Base-by-base conservation (phyloP, 345 rosid genomes). In the Gossypium raimondii region DNA sequence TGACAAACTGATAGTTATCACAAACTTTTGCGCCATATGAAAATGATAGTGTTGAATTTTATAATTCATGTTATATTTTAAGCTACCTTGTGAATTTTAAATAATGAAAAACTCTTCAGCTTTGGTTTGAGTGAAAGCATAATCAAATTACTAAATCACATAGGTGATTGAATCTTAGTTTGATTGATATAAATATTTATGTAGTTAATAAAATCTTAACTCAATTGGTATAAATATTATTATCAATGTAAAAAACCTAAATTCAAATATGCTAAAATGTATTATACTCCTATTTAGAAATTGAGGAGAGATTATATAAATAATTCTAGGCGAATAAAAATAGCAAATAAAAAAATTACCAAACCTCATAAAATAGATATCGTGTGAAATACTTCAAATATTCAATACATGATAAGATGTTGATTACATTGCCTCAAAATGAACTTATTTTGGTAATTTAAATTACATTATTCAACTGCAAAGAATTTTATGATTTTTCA, bases 211-310 rank as follows among this genome's bases (percentile, higher is more conserved):
- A 0, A 34, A 0, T 34, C 0, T 34, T 34, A 34, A 29, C 4
- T 29, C 0, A 0, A 29, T 3, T 29, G 3, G 0, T 29, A 29
- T 3, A 0, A 29, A 29, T 29, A 29, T 29, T 29, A 3, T 29
- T 29, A 29, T 0, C 0, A 29, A 29, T 29, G 0, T 0, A 29
- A 0, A 29, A 29, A 29, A 29, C 0, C 0, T 29, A 29, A 29
- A 3, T 29, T 29, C 0, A 29, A 29, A 29, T 29, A 29, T 29
- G 0, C 0, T 29, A 3, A 29, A 29, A 29, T 29, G 0, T 29
- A 3, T 0, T 3, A 29, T 29, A 29, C 1, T 29, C 1, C 2
- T 29, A 29, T 29, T 29, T 29, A 29, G 0, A 29, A 0, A 29
- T 29, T 29, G 0, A 29, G 34, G 0, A 3, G 0, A 29, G 6